These are phyloP conservation scores for Malassezia globosa DNA, from an alignment of 1,284 basidiomycete species.

Conservation along the genomic window DNA sequence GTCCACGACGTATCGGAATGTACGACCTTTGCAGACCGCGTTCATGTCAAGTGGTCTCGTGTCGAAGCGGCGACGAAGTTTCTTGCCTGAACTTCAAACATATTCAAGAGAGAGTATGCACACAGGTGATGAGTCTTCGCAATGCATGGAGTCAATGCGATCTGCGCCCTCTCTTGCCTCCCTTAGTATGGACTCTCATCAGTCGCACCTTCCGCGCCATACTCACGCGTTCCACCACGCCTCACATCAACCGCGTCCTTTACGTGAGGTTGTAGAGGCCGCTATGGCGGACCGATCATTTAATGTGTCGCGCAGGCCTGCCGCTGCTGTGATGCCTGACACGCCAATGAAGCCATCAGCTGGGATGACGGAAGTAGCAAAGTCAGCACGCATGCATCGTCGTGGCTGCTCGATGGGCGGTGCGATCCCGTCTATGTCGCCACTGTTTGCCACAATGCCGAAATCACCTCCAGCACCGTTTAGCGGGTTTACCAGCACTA, in stretches of 20 bases:
- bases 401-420: slow-evolving; percentile 17
- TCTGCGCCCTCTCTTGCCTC: not conserved
- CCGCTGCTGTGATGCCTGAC: slow-evolving; percentile 45
- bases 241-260: slow-evolving; percentile 23
- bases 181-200: not conserved
- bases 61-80: slow-evolving; percentile 35
- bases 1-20: slow-evolving; percentile 49
- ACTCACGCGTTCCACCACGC: too few relatives aligned
- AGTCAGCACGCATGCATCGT: slow-evolving; percentile 10
- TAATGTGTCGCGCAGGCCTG: slow-evolving; percentile 11
- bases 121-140: not conserved
- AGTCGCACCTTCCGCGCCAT: too few relatives aligned
- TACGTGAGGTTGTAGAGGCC: slow-evolving; percentile 41
- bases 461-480: not conserved
- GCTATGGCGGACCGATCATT: slow-evolving; percentile 30
- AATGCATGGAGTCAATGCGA: not conserved
- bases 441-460: slow-evolving; percentile 7
- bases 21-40: slow-evolving; percentile 48
- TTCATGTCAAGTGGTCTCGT: slow-evolving; percentile 49
- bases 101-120: not conserved
- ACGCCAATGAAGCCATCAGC: slow-evolving; percentile 44
- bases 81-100: not conserved
- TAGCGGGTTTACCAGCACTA: not conserved
- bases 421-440: slow-evolving; percentile 4
- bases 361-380: slow-evolving; percentile 2